Evolutionary conservation across 768 basidiomycete genomes (phyloP), one percentile per base, ranked within the genome.

Genomic region (Russula sp.): DNA sequence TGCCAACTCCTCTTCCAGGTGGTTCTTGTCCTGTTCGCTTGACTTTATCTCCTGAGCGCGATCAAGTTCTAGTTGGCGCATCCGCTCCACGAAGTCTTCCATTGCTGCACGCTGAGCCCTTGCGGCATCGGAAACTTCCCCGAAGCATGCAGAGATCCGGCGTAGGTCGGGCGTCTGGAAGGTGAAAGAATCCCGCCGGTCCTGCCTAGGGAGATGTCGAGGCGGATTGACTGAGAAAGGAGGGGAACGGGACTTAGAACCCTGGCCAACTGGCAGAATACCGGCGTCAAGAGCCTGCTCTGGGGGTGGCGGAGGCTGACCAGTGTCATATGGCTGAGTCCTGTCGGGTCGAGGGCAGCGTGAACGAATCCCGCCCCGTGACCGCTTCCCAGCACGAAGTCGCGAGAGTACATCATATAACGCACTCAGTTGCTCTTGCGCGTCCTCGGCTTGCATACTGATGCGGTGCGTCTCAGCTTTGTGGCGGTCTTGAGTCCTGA

Each of bases 251-350:
- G 49, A 16, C 39, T 40, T 4, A 11, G 13, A 40, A 44, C 4
- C 42, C 5, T 8, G 20, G n/a, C 18, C 10, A 14, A 27, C 20
- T 3, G 9, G 8, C 1, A 4, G n/a, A 20, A n/a, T 47, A 2
- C 13, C 31, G 13, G 6, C 44, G 44, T 54, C 44, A 45, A 31
- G 32, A 45, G 6, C n/a, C 11, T 14, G 34, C 27, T 47, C 35
- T 27, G 22, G 40, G n/a, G 39, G 58, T 40, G 27, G 50, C 7
- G 50, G 51, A 18, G 59, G 59, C 39, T 54, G 59, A 32, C 52
- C 52, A 27, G 59, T 61, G 44, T 61, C 59, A 4, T 27, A 14
- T 6, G 59, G 59, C 18, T 7, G 32, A 4, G 18, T n/a, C 10
- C 10, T 6, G 22, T 10, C 2, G 2, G 14, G 13, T n/a, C 20